A percentile compares a stretch with the other conserved stretches of the same genome.
phyloP scores from a whole-genome alignment of 306 rosid genomes.

The Lathyrus aphaca region DNA sequence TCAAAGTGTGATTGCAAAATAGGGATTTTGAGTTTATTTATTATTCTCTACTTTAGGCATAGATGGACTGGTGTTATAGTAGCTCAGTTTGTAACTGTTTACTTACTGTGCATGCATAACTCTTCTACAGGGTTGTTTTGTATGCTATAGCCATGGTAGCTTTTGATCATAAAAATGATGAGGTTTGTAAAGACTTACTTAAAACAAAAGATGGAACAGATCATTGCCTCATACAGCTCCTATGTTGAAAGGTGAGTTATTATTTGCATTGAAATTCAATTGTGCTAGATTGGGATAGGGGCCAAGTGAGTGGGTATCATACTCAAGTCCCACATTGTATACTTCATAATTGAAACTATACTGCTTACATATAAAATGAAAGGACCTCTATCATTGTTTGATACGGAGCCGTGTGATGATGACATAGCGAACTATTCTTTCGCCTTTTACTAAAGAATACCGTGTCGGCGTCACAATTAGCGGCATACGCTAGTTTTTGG shows the following conservation, averaged over 20 bases:
- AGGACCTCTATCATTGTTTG: no score
- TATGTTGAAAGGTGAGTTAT: slow-evolving; percentile 72
- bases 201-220: slow-evolving; percentile 74
- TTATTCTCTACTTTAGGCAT: no score
- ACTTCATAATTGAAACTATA: no score
- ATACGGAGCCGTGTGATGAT: slow-evolving; percentile 26
- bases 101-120: slow-evolving; percentile 15
- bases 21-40: no score
- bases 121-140: slow-evolving; percentile 67
- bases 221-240: slow-evolving; percentile 65
- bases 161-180: slow-evolving; percentile 66
- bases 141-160: slow-evolving; percentile 81
- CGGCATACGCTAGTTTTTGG: no score
- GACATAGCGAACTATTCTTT: slow-evolving; percentile 66
- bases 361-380: no score
- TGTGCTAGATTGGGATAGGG: not conserved
- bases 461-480: slow-evolving; percentile 35
- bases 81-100: no score
- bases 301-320: no score
- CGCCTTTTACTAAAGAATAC: slow-evolving; percentile 79
- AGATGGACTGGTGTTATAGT: no score
- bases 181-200: slow-evolving; percentile 50
- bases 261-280: not conserved
- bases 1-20: not conserved
- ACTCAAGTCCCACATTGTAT: no score